Conservation (phyloP, 129 eudicot genomes). For the Ambrosia trifida region DNA sequence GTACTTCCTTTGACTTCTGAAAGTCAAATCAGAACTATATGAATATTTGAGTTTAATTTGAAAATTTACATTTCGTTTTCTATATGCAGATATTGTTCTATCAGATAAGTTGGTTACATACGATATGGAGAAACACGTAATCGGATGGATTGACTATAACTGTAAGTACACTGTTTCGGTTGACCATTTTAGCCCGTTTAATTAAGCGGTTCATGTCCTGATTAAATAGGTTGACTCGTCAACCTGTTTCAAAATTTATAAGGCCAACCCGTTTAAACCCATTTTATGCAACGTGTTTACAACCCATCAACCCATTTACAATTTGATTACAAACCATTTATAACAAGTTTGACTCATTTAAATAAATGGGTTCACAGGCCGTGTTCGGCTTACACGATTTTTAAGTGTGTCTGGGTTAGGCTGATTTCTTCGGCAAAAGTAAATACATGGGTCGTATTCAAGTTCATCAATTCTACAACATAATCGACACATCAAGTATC, state of each 20-base stretch:
- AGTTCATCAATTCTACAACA: too few relatives aligned
- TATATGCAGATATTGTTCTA: conserved; percentile 63
- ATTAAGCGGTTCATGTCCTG: background rate
- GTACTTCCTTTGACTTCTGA: conserved; percentile 14
- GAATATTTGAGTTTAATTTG: conserved; percentile 1
- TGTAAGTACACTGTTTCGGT: conserved; percentile 26
- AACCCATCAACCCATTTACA: background rate
- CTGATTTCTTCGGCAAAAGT: too few relatives aligned
- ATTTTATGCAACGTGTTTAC: background rate
- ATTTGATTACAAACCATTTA: background rate
- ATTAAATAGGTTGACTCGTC: background rate
- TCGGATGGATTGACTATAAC: conserved; percentile 77
- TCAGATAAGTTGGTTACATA: conserved; percentile 73
- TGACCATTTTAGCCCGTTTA: background rate
- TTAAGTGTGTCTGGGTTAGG: too few relatives aligned
- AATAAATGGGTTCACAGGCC: too few relatives aligned
- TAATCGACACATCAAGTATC: background rate
- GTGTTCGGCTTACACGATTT: too few relatives aligned
- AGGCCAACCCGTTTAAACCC: background rate
- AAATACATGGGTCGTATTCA: too few relatives aligned
- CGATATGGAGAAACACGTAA: conserved; percentile 64
- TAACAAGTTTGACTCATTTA: too few relatives aligned
- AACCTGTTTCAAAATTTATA: too few relatives aligned
- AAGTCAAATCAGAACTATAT: conserved; percentile 4
- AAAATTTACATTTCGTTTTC: background rate